A percentile compares a stretch with the other conserved stretches of the same genome.
Conservation (phyloP, 441 rosid species). For the Populus hybrid region DNA sequence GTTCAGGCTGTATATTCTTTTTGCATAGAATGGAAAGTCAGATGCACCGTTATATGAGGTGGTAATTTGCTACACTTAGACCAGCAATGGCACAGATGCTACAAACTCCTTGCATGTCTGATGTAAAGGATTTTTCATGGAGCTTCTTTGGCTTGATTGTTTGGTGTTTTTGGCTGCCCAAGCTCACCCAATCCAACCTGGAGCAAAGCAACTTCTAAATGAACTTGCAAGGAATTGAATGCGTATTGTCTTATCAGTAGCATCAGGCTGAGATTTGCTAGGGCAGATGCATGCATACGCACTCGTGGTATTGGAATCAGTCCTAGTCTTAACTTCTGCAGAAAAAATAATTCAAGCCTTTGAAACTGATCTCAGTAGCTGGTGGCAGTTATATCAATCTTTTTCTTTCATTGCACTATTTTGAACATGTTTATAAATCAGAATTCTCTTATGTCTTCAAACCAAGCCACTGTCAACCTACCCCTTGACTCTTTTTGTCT, state of each 20-base stretch:
- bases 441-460: neutral
- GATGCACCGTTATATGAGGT: neutral
- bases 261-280: neutral
- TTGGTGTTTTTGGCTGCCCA: neutral
- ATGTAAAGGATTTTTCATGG: neutral
- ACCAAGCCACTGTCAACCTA: neutral
- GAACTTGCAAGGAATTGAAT: neutral
- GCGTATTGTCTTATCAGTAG: neutral
- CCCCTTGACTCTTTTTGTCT: neutral
- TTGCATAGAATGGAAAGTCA: neutral
- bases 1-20: neutral
- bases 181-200: neutral
- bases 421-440: neutral
- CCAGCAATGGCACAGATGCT: neutral
- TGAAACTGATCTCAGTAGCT: neutral
- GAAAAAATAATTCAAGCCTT: neutral
- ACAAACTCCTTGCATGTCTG: neutral
- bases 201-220: neutral
- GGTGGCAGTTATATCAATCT: neutral
- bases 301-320: neutral
- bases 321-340: neutral
- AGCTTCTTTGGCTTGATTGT: neutral
- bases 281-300: neutral
- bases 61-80: neutral
- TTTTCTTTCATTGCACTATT: neutral